Conservation (phyloP, 306 rosid genomes). For the Lotus japonicus region DNA sequence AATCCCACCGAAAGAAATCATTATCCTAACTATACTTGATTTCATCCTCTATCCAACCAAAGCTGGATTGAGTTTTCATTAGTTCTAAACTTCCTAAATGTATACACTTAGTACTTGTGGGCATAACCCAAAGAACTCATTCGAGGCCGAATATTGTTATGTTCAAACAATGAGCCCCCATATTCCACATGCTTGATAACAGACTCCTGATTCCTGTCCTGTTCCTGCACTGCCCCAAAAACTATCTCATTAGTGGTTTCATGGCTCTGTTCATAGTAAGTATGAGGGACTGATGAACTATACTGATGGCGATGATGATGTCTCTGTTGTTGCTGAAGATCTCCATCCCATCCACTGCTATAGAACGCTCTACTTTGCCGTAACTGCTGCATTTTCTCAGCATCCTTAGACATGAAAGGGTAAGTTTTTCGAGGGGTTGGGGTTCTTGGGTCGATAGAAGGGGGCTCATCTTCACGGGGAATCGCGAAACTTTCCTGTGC, state of each 20-base stretch:
- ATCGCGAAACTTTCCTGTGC: slow-evolving; percentile 82
- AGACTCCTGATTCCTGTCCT: slow-evolving; percentile 32
- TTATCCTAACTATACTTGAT: slow-evolving; percentile 31
- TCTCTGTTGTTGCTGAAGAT: slow-evolving; percentile 43
- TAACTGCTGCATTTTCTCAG: slow-evolving; percentile 67
- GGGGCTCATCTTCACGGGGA: slow-evolving; percentile 81
- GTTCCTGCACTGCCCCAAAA: slow-evolving; percentile 89
- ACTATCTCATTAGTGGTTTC: slow-evolving; percentile 68
- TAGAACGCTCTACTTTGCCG: slow-evolving; percentile 68
- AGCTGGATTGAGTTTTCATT: slow-evolving; percentile 31
- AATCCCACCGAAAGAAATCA: slow-evolving; percentile 19
- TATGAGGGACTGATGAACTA: slow-evolving; percentile 53
- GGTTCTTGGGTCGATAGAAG: slow-evolving; percentile 64
- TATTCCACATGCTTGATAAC: slow-evolving; percentile 62
- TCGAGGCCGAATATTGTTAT: slow-evolving; percentile 44
- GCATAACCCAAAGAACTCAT: slow-evolving; percentile 38
- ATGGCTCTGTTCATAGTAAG: slow-evolving; percentile 54
- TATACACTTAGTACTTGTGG: slow-evolving; percentile 40
- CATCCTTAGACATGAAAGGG: slow-evolving; percentile 55
- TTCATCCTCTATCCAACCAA: slow-evolving; percentile 12
- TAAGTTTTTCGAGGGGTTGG: slow-evolving; percentile 88
- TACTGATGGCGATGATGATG: slow-evolving; percentile 61
- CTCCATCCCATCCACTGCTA: slow-evolving; percentile 56
- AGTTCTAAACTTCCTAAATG: slow-evolving; percentile 29
- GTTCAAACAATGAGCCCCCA: slow-evolving; percentile 45